phyloP scores from a whole-genome alignment of 345 rosid species.

The Laguncularia racemosa region DNA sequence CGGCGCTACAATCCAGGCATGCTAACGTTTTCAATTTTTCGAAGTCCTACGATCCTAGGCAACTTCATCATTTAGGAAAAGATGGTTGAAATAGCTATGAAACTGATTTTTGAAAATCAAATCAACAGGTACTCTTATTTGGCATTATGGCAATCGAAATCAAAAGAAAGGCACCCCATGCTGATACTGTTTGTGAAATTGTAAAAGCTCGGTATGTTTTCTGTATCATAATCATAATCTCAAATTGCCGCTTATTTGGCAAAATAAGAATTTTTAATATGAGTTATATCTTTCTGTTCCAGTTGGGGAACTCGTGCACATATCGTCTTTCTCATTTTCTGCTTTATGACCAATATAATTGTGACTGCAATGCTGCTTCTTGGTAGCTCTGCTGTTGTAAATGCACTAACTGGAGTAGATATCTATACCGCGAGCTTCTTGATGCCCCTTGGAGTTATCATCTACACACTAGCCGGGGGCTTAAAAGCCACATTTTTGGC shows the following conservation, averaged over 20 bases:
- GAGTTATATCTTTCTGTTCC: conserved; percentile 7
- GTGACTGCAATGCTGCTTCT: conserved; percentile 93
- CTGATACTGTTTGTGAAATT: conserved; percentile 90
- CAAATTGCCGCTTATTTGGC: too few relatives aligned
- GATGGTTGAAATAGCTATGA: too few relatives aligned
- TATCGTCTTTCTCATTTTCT: conserved; percentile 73
- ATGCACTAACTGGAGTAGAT: conserved; percentile 84
- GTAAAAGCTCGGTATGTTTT: conserved; percentile 75
- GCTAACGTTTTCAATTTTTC: background rate
- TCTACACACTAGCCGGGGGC: conserved; percentile 91
- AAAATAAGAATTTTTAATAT: background rate
- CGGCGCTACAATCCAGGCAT: conserved; percentile 91
- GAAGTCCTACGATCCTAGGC: too few relatives aligned
- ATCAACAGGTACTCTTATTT: conserved; percentile 63
- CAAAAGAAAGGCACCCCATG: conserved; percentile 90
- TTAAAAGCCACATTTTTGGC: conserved; percentile 93
- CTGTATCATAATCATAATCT: too few relatives aligned
- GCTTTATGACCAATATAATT: conserved; percentile 66
- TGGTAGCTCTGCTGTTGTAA: conserved; percentile 91
- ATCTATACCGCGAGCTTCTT: conserved; percentile 87
- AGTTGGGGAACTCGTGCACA: conserved; percentile 94
- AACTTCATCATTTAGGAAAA: too few relatives aligned
- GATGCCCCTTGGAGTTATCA: conserved; percentile 89
- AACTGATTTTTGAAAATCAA: background rate
- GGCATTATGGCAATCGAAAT: conserved; percentile 96